Evolutionary conservation across 805 yeast species (phyloP), one percentile per base, ranked within the genome.

Genomic region (Teunomyces funiuensis): DNA sequence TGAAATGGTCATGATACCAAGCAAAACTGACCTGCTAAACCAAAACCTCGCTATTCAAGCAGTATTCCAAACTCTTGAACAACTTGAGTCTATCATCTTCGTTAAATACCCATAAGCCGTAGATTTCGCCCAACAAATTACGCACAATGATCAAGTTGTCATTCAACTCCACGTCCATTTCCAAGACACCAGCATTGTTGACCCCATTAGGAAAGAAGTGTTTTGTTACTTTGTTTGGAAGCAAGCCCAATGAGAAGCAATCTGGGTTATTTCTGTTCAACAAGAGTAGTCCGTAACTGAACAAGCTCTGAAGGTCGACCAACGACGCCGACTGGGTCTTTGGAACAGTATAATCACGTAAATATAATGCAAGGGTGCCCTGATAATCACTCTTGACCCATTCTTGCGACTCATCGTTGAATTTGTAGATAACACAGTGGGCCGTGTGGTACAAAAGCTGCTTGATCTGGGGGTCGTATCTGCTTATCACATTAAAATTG

Each of bases 51-150:
- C 58, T 65, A 33, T 60, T 63, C 44, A 71, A 55, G 46, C 75
- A 69, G 43, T 61, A 69, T 36, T 66, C 66, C 9, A 71, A 51
- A 34, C 66, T 58, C 52, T 80, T 77, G 51, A 67, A 77, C 30
- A 85, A 65, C 50, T 77, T 76, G 33, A 73, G 74, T 58, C 91
- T 70, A 53, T 85, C 90, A 6, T 73, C 77, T 33, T 75, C 81
- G 42, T 84, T 80, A 55, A 83, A 86, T 15, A 85, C 73, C 93
- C 93, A 86, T 36, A 86, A 65, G 1, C 95, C 95, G 58, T 74
- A 85, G 9, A 85, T 82, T 33, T 83, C 86, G 16, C 85, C 88
- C 38, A 76, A 65, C 38, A 82, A 65, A 53, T 80, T 82, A 56
- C 81, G 81, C 15, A 86, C 76, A 41, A 86, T 85, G 29, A 86